Evolutionary conservation across 352 stramenopile species (phyloP), one percentile per base, ranked within the genome.

Genomic region (Globisporangium radiosum): DNA sequence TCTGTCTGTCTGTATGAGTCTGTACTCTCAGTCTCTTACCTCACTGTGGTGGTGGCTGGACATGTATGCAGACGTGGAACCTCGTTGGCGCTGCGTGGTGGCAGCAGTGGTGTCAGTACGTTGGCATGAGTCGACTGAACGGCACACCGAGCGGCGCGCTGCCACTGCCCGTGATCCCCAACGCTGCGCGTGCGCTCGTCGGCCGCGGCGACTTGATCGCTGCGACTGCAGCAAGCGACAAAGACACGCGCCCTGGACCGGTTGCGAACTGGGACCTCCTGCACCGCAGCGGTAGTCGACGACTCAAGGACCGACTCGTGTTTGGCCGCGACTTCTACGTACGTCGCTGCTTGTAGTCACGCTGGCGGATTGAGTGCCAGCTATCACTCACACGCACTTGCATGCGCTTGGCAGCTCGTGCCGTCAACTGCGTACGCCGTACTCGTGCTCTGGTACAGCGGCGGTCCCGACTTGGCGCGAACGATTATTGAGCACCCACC

Each of bases 231-330:
- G 3, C n/a, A 17, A 25, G 37, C 13, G 17, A 38, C 7, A 13
- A 13, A n/a, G 38, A 19, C 38, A 47, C 47, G 44, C 70, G 85
- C 33, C 85, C 81, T 42, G 79, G 81, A n/a, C 85, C 79, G 17
- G 88, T 95, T 47, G 73, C 80, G 17, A 95, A 92, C 38, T 95
- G 83, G 85, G 73, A 58, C 15, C 65, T 95, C 57, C 69, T 93
- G 19, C 81, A 88, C 58, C 74, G 76, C 64, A 91, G 82, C 54
- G 85, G 85, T 25, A 85, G 73, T 68, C 72, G 85, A 38, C 68
- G 85, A 15, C 66, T 95, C 1, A 92, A 90, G 52, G 71, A 90
- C 7, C 80, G 86, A 25, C 69, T 95, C 33, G 68, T 90, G 25
- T 66, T 95, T 38, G 72, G 72, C 3, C 69, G 68, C 40, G 83